Evolutionary conservation across 2,329 filamentous ascomycete species (phyloP), one percentile per base, ranked within the genome.

Genomic region (Penicillium digitatum): DNA sequence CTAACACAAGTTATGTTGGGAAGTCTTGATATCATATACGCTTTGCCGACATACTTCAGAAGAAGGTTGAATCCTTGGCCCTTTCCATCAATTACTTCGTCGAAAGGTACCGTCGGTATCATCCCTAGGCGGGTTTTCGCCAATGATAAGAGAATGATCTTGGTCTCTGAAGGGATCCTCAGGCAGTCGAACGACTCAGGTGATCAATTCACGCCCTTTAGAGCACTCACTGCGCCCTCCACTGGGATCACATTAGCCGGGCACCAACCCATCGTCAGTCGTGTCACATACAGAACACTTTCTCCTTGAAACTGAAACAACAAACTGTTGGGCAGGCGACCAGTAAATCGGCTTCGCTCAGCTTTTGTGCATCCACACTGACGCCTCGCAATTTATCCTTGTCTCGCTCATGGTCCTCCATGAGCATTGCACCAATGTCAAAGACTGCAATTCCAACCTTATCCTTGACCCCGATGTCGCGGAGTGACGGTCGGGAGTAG

Each of bases 31-130:
- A 47, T 29, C 24, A 56, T 37, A 44, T 12, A 35, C 24, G 26
- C 18, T 57, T 57, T 42, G 27, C 26, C 22, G 40, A 61, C 43
- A 44, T 59, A 67, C 62, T 66, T 35, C 2, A 71, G 56, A n/a
- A 71, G 55, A 8, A 70, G 55, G 24, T 67, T 65, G 22, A 66
- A 50, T 2, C 68, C 67, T 56, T 65, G 57, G 9, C 71, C 72
- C 56, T 76, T 75, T 14, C 69, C 62, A 38, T 66, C 52, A 45
- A 72, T 65, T 12, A 71, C 52, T 55, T 72, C 63, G 42, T 73
- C 64, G 40, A 66, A 64, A 9, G 50, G 54, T 48, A 61, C 31
- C n/a, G 49, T 58, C 38, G 52, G 60, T 55, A 60, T 58, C 31
- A 62, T 8, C 11, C 55, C 53, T 14, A 65, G 45, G 40, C 56